Evolutionary conservation across 83 land plant genomes (phyloP).

Genomic region (Picea mariana): DNA sequence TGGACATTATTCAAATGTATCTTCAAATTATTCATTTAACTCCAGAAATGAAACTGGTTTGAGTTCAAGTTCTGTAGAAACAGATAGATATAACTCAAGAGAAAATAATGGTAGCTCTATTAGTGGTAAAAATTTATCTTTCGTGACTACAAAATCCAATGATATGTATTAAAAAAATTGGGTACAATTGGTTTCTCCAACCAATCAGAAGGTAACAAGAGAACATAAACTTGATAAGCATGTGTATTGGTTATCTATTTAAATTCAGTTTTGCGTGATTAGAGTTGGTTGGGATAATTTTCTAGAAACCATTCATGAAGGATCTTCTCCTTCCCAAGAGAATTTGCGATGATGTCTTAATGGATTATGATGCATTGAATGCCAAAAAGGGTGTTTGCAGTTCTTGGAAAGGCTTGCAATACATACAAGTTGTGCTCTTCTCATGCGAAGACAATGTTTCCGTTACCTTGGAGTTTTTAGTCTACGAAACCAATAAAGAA

Average conservation of each 20-base stretch:
- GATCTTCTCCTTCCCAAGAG: no score
- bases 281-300: no score
- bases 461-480: no score
- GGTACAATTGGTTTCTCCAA: conserved; percentile 58
- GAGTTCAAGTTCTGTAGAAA: conserved; percentile 33
- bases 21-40: conserved; percentile 27
- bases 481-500: no score
- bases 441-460: no score
- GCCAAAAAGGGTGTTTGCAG: no score
- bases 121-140: conserved; percentile 24
- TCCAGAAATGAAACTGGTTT: conserved; percentile 34
- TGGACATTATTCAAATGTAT: conserved; percentile 25
- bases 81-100: conserved; percentile 39
- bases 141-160: conserved; percentile 24
- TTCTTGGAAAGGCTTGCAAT: no score
- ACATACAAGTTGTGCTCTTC: no score
- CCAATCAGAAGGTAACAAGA: conserved; percentile 45
- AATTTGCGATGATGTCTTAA: no score
- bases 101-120: conserved; percentile 24
- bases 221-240: conserved; percentile 58
- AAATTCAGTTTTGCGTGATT: no score
- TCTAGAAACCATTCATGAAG: no score
- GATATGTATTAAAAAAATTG: conserved; percentile 42
- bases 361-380: no score
- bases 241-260: conserved; percentile 33